These are phyloP conservation scores for Citrus glauca DNA, from an alignment of 345 rosid species.

Conservation along the genomic window DNA sequence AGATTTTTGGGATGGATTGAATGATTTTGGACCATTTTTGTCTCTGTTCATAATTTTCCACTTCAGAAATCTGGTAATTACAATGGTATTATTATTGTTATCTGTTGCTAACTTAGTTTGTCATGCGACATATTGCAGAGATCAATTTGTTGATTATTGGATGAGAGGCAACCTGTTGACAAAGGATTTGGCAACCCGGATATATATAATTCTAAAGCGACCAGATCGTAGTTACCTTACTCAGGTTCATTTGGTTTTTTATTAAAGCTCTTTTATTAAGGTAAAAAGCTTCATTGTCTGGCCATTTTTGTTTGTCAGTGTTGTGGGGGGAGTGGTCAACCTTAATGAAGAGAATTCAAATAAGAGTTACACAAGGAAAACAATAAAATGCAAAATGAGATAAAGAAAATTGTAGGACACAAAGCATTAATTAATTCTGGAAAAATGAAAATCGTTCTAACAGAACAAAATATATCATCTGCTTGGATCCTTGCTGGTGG, in stretches of 20 bases:
- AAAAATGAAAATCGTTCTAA: not conserved
- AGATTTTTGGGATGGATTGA: not conserved
- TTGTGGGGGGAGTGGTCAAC: not conserved
- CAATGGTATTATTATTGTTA: not conserved
- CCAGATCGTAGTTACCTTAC: conserved; percentile 54
- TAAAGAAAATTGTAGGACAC: not conserved
- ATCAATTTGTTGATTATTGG: conserved; percentile 83
- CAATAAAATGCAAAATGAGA: not conserved
- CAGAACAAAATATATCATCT: not conserved
- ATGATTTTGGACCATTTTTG: not conserved
- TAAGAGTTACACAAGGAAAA: not conserved
- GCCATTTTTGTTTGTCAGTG: not conserved
- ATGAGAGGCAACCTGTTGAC: conserved; percentile 70
- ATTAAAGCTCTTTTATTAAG: too few relatives aligned
- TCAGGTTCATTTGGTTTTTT: conserved; percentile 42
- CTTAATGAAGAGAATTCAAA: not conserved
- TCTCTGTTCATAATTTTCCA: not conserved
- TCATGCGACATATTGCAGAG: conserved; percentile 38
- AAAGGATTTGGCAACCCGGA: conserved; percentile 65
- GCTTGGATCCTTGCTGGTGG: not conserved
- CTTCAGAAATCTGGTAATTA: not conserved
- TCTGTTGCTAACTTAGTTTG: conserved; percentile 5
- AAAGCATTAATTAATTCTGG: not conserved
- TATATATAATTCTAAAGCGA: conserved; percentile 67
- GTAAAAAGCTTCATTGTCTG: too few relatives aligned